Conservation (phyloP, 345 rosid species). For the Murraya paniculata region DNA sequence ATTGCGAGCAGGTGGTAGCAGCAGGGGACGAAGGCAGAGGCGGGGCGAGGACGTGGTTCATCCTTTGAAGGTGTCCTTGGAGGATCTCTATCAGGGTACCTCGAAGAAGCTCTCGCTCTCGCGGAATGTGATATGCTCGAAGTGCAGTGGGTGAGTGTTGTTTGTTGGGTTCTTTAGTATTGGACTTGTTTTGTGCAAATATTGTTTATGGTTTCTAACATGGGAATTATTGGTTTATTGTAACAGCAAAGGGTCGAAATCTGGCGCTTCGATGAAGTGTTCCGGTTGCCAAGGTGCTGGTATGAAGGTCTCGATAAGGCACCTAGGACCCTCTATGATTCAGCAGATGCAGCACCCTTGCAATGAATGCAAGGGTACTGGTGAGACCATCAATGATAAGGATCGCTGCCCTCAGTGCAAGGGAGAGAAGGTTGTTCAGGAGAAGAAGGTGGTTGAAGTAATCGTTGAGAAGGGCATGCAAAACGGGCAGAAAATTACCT, state of each 20-base stretch:
- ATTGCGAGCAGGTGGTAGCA: conserved; percentile 47
- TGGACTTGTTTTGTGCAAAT: too few species aligned
- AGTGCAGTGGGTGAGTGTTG: conserved; percentile 75
- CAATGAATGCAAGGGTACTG: conserved; percentile 89
- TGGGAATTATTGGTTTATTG: background rate
- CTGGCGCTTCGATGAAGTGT: conserved; percentile 77
- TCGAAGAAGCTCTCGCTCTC: conserved; percentile 87
- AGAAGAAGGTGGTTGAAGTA: conserved; percentile 87
- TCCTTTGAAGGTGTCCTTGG: conserved; percentile 71
- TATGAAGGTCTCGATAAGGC: conserved; percentile 89
- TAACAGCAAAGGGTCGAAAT: conserved; percentile 84
- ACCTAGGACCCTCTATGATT: conserved; percentile 87
- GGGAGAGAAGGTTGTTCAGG: conserved; percentile 77
- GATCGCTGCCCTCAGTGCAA: conserved; percentile 82
- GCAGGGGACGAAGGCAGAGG: conserved; percentile 81
- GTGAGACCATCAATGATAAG: conserved; percentile 66
- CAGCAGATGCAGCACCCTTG: conserved; percentile 95
- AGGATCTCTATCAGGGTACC: conserved; percentile 73
- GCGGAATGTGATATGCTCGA: conserved; percentile 71
- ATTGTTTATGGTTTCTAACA: background rate
- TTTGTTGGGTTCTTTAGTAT: background rate
- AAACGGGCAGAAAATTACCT: conserved; percentile 77
- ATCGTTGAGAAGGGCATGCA: conserved; percentile 96
- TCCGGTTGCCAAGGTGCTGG: conserved; percentile 82
- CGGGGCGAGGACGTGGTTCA: conserved; percentile 92